Base-by-base conservation (phyloP, 768 basidiomycete species). In the Leucocoprinus birnbaumii region DNA sequence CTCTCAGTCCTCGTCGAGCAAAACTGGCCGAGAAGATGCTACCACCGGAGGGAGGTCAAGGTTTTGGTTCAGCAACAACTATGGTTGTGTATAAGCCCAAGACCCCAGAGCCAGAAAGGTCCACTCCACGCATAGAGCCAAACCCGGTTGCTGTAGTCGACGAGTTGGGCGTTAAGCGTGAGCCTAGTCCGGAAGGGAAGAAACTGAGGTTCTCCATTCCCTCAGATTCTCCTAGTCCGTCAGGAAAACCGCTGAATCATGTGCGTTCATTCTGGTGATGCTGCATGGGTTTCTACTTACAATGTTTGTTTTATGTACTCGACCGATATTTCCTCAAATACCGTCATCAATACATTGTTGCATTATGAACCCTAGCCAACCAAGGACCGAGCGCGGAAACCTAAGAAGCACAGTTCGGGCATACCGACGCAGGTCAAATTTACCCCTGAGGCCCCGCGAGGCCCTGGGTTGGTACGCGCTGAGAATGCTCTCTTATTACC, bases 191-290 rank as follows among this genome's bases (percentile, higher is more conserved):
- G 25, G 51, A 55, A 14, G 38, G 22, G 51, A 59, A 57, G 57
- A 61, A 61, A 56, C 58, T 61, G 51, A 60, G 58, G 53, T 65
- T 60, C 49, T 58, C 42, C 53, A 58, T 57, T 48, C 57, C 67
- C 57, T 58, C 70, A 53, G 67, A 69, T 55, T 63, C 76, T 57
- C 76, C 78, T 57, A 64, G 73, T 40, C 73, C 82, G 51, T 70
- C 80, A 58, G 78, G 82, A 60, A 85, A 83, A 67, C 85, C 89
- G 62, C 71, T 91, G 76, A 85, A 81, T 72, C 89, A 92, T 84
- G 89, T 92, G 83, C 87, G 89, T 91, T 80, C 81, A 77, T 82
- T 84, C 77, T 76, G 86, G 84, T 83, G 75, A 82, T 75, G 66
- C 51, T 66, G 64, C 65, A 60, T 68, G 69, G 66, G 73, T 76